A percentile compares a stretch with the other conserved stretches of the same genome.
Evolutionary conservation across 352 stramenopile genomes (phyloP).

Genomic region (Phytophthora aleatoria): DNA sequence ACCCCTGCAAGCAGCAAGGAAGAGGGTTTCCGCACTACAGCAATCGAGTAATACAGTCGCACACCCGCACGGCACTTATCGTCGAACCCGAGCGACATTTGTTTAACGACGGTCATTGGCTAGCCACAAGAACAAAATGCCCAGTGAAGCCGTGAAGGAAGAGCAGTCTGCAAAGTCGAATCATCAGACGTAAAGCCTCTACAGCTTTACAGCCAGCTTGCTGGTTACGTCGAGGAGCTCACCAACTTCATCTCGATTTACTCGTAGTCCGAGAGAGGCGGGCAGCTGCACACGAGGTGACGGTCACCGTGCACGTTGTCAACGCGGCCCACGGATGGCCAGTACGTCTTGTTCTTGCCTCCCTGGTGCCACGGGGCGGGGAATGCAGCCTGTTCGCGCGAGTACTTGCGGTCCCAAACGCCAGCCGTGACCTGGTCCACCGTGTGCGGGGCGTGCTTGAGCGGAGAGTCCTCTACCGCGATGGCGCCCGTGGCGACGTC

Average conservation of each 20-base stretch:
- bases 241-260: slow-evolving; percentile 31
- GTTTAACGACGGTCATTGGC: slow-evolving; percentile 21
- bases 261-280: slow-evolving; percentile 95
- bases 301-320: slow-evolving; percentile 99
- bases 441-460: slow-evolving; percentile 98
- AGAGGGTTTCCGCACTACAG: slow-evolving; percentile 24
- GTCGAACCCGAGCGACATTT: slow-evolving; percentile 31
- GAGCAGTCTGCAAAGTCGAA: slow-evolving; percentile 19
- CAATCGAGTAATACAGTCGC: slow-evolving; percentile 12
- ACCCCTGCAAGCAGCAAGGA: slow-evolving; percentile 4
- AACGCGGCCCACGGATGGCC: slow-evolving; percentile 96
- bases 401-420: slow-evolving; percentile 96
- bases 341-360: slow-evolving; percentile 97
- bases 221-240: slow-evolving; percentile 9
- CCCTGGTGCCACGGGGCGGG: slow-evolving; percentile 94
- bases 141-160: slow-evolving; percentile 29
- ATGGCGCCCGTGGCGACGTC: slow-evolving; percentile 95
- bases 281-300: slow-evolving; percentile 98
- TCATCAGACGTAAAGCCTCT: slow-evolving; percentile 28
- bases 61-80: slow-evolving; percentile 19
- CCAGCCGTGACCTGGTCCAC: slow-evolving; percentile 92
- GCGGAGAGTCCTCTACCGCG: slow-evolving; percentile 90
- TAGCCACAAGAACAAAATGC: slow-evolving; percentile 14
- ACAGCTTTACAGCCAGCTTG: slow-evolving; percentile 16
- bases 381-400: slow-evolving; percentile 93